Evolutionary conservation across 2,329 filamentous ascomycete genomes (phyloP).

Genomic region (Aurifilum marmelostoma): DNA sequence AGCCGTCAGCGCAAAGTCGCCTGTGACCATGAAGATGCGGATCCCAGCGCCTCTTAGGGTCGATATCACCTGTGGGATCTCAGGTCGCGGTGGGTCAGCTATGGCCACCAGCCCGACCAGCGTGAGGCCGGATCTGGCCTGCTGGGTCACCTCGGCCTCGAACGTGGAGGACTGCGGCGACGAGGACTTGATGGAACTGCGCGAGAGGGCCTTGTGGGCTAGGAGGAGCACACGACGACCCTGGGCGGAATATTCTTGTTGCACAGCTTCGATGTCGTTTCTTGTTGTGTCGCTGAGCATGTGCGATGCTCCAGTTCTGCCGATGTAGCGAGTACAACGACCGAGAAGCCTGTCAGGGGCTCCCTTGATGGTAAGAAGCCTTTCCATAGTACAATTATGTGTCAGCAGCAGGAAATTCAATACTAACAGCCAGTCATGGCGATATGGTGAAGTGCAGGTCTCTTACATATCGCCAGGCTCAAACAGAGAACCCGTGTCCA

Average conservation of each 20-base stretch:
- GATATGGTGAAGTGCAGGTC: too few relatives aligned
- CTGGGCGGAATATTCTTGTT: slow-evolving; percentile 69
- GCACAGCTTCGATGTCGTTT: slow-evolving; percentile 58
- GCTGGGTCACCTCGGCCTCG: slow-evolving; percentile 60
- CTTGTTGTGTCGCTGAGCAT: slow-evolving; percentile 51
- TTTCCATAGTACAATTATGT: slow-evolving; percentile 32
- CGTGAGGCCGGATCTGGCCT: slow-evolving; percentile 60
- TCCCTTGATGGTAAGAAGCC: slow-evolving; percentile 75
- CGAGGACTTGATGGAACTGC: slow-evolving; percentile 40
- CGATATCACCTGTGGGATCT: slow-evolving; percentile 69
- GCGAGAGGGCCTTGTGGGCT: slow-evolving; percentile 60
- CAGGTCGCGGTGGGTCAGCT: slow-evolving; percentile 75
- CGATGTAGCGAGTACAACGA: slow-evolving; percentile 62
- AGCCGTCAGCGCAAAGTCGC: slow-evolving; percentile 76
- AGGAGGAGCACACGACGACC: slow-evolving; percentile 70
- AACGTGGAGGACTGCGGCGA: slow-evolving; percentile 51
- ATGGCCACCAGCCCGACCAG: slow-evolving; percentile 77
- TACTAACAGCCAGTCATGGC: too few relatives aligned
- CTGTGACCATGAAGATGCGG: slow-evolving; percentile 81
- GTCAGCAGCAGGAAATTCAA: too few relatives aligned
- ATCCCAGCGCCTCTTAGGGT: slow-evolving; percentile 72
- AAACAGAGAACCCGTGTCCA: slow-evolving; percentile 41
- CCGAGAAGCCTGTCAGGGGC: slow-evolving; percentile 74
- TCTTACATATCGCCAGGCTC: slow-evolving; percentile 43
- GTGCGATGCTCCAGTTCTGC: slow-evolving; percentile 56